Evolutionary conservation across 2,329 filamentous ascomycete genomes (phyloP), one percentile per base, ranked within the genome.

Genomic region (Huntiella decipiens): DNA sequence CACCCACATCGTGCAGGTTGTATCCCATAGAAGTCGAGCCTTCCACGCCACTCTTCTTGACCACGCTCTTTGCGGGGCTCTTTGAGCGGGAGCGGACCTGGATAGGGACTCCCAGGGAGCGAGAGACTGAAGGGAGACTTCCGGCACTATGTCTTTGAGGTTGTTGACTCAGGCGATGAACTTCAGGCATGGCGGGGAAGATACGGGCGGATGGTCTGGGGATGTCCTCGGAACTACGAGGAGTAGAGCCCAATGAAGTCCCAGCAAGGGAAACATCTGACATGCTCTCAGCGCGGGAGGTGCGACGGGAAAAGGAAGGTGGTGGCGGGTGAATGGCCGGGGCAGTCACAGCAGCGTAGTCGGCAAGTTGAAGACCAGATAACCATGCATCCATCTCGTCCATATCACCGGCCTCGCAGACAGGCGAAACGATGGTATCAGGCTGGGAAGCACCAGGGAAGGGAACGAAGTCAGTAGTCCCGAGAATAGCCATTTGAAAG

Each of bases 401-500:
- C 3, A 59, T 55, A 47, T 72, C 68, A 46, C 70, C 68, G 4
- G 63, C 62, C 37, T 68, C 61, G 7, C 53, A 54, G 8, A 53
- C 57, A 4, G 57, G 60, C 10, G 62, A 45, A 10, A 38, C 57
- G 39, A 59, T 15, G 4, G 43, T 32, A 16, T 32, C 43, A 17
- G n/a, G 31, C 4, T 32, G 13, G 5, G 6, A 4, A 13, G 42
- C 6, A 5, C 15, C 12, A 31, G 12, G 62, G 52, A 65, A 63
- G 16, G 43, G 42, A 12, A 34, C 44, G 51, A 73, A 70, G 28
- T 68, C 70, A 2, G 69, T 68, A 4, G 70, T 71, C 37, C 73
- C 73, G 0, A 71, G 59, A 43, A 77, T 75, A 12, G 74, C 73
- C 66, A 77, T 75, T 57, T 79, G 74, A 55, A 77, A 78, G 3